These are phyloP conservation scores for Penicillium psychrofluorescens DNA, from an alignment of 495 filamentous ascomycete species.

Conservation along the genomic window DNA sequence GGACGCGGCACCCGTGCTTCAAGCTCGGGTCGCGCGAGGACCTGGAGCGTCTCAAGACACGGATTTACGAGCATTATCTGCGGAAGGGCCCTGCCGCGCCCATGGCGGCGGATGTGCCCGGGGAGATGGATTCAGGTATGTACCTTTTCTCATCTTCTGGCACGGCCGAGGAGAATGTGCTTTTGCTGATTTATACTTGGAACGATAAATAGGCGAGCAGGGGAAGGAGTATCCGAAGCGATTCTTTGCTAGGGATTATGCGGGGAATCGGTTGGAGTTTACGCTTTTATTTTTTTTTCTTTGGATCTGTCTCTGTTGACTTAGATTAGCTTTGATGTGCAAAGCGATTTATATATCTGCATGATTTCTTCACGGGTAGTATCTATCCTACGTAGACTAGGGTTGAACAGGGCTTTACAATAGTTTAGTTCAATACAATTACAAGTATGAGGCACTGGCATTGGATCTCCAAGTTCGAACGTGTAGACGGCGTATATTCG, in stretches of 20 bases:
- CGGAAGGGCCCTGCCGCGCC: constrained; percentile 42
- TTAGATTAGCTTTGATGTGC: too few species aligned
- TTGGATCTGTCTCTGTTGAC: too few species aligned
- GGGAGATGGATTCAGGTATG: constrained; percentile 42
- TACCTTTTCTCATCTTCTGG: too few species aligned
- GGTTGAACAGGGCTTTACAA: too few species aligned
- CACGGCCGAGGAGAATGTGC: too few species aligned
- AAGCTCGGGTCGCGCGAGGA: constrained; percentile 35
- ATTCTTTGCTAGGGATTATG: constrained; percentile 59
- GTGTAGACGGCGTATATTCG: too few species aligned
- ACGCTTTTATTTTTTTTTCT: constrained; percentile 7
- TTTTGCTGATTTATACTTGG: neutral
- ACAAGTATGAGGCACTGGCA: too few species aligned
- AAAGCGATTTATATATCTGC: too few species aligned
- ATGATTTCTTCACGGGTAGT: too few species aligned
- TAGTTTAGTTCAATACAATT: too few species aligned
- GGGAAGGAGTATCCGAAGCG: constrained; percentile 52
- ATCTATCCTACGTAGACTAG: too few species aligned
- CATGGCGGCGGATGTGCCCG: constrained; percentile 48
- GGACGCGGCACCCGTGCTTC: constrained; percentile 52
- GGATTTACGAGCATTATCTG: constrained; percentile 48
- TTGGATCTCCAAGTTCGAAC: too few species aligned
- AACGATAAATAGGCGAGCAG: constrained; percentile 28
- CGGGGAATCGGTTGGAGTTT: constrained; percentile 57
- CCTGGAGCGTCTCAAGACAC: constrained; percentile 36